Evolutionary conservation across 768 basidiomycete species (phyloP), one percentile per base, ranked within the genome.

Genomic region (Naganishia vaughanmartiniae): DNA sequence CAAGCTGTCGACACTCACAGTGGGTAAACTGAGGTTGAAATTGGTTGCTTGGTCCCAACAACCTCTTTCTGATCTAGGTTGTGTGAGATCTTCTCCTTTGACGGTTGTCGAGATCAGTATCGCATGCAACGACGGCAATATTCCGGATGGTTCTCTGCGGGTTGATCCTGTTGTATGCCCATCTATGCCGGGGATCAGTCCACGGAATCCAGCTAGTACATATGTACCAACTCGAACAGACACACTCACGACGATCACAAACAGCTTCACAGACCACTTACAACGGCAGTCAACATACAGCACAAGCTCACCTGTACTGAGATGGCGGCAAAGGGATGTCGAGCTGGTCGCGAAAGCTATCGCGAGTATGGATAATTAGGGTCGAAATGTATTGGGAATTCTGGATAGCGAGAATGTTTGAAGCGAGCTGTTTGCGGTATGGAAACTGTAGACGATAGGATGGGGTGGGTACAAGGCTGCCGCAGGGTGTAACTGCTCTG

Each of bases 331-430:
- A 15, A 15, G 15, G 42, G 42, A 42, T 42, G 42, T 42, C 42
- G 14, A 42, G 10, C 42, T 42, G 14, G n/a, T n/a, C n/a, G n/a
- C n/a, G n/a, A n/a, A n/a, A n/a, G n/a, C n/a, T n/a, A 42, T 42
- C 42, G 42, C 42, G 42, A 15, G 42, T 42, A 42, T 42, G 42
- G 17, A 42, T 42, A 42, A n/a, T n/a, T 42, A 42, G 14, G 42
- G 42, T 42, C 42, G 14, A 42, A 15, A 42, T 42, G 42, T 51
- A 51, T 51, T 51, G 48, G 48, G 48, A 51, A 51, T 51, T 51
- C 48, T 51, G 48, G 48, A 51, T 51, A 51, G 48, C 48, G 24
- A 51, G 48, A 51, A 51, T 51, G 48, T 51, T 36, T 42, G 14
- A 42, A 42, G 42, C 42, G 42, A 42, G 42, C n/a, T n/a, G n/a